Evolutionary conservation across 2,329 filamentous ascomycete species (phyloP), one percentile per base, ranked within the genome.

Genomic region (Colletotrichum tropicale): DNA sequence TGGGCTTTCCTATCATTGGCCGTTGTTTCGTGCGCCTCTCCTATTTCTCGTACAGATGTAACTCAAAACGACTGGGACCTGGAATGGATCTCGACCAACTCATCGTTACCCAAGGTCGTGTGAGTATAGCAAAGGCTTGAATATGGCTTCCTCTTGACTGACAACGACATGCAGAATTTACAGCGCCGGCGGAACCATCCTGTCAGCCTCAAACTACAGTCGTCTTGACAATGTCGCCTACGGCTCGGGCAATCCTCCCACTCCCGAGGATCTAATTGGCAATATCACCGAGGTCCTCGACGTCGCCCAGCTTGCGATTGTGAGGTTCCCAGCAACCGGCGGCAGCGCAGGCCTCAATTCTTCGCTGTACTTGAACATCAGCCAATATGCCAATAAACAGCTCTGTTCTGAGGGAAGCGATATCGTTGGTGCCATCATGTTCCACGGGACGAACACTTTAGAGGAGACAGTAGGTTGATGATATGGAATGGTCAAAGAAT

Each of bases 391-490:
- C 61, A 82, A 83, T 70, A 71, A 68, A 8, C 81, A 81, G 18
- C 78, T 85, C 6, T 84, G 83, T 71, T 74, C 78, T n/a, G 60
- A 79, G 28, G 78, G 69, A 21, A 83, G 81, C 3, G 82, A 85
- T 52, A 80, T 82, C 64, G 80, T 71, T 24, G 82, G 79, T 21
- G 83, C 79, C 10, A 76, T 82, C 75, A 81, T 82, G 81, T 79
- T 82, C 34, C 82, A 84, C 77, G 90, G 90, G n/a, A 92, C 90
- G 4, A 90, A 92, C 77, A 90, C 88, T 0, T 82, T 92, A 6
- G 90, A 91, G 78, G 90, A 91, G 79, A 90, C 89, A 1, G 82
- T 79, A 26, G 68, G 76, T 65, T 52, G 2, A 21, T 21, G 6
- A 13, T 15, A 0, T 6, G 32, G 30, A 36, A 5, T 32, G 10